Conservation (phyloP, 768 basidiomycete genomes). For the Termitomyces sp. region DNA sequence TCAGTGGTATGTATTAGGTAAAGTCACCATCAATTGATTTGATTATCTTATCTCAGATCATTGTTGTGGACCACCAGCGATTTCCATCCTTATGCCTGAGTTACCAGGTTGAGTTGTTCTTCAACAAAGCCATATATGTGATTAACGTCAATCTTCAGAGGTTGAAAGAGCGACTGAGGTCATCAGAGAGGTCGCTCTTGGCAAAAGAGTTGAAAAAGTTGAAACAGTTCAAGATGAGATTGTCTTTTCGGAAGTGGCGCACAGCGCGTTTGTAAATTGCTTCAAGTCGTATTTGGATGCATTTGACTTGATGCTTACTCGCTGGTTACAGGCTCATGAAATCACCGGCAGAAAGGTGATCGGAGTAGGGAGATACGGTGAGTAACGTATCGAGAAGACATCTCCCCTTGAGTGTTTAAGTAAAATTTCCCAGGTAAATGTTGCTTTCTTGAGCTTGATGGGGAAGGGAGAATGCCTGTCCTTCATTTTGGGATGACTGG, state of each 20-base stretch:
- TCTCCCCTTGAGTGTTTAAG: not conserved
- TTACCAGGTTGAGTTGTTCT: conserved; percentile 38
- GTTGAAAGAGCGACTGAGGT: conserved; percentile 64
- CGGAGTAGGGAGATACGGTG: conserved; percentile 51
- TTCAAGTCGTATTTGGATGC: not conserved
- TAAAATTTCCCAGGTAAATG: conserved; percentile 33
- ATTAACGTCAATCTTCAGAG: conserved; percentile 32
- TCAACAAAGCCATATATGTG: not conserved
- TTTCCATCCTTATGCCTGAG: conserved; percentile 44
- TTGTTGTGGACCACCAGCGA: too few species aligned
- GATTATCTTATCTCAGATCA: not conserved
- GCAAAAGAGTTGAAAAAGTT: conserved; percentile 49
- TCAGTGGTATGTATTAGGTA: too few species aligned
- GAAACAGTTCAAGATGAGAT: conserved; percentile 56
- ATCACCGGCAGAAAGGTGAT: conserved; percentile 42
- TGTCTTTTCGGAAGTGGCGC: conserved; percentile 53
- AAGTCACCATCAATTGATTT: not conserved
- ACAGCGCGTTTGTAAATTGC: conserved; percentile 55
- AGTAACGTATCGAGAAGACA: not conserved
- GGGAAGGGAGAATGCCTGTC: conserved; percentile 56
- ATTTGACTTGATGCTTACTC: not conserved
- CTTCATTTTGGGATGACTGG: conserved; percentile 86
- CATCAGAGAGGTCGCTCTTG: conserved; percentile 43
- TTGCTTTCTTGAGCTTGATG: conserved; percentile 61
- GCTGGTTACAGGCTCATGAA: conserved; percentile 41